These are phyloP conservation scores for Lepidium didymum DNA, from an alignment of 345 rosid species.

Conservation along the genomic window DNA sequence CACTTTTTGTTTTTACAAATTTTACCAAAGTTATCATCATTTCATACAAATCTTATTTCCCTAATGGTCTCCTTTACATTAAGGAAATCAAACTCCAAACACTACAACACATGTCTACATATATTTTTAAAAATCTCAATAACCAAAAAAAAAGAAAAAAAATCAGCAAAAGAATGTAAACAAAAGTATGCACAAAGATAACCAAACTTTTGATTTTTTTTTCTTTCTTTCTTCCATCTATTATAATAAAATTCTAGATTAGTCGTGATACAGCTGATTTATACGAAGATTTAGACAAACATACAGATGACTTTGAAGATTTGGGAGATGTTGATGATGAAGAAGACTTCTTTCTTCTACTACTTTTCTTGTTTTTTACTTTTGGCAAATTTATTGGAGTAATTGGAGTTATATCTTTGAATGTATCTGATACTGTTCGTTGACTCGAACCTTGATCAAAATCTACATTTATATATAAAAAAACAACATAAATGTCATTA, in stretches of 20 bases:
- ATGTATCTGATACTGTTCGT: conserved; percentile 11
- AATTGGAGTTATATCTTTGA: conserved; percentile 1
- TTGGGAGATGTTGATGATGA: conserved; percentile 27
- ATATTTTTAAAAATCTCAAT: background rate
- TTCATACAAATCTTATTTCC: background rate
- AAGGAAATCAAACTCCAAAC: conserved; percentile 5
- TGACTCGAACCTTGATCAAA: conserved; percentile 25
- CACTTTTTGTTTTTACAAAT: background rate
- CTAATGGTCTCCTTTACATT: background rate
- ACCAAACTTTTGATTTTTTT: background rate
- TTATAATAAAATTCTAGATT: conserved; percentile 9
- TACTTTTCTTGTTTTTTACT: conserved; percentile 10
- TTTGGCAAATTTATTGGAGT: conserved; percentile 14
- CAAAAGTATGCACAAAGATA: conserved; percentile 21
- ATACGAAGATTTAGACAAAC: conserved; percentile 25
- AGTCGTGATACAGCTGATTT: conserved; percentile 26
- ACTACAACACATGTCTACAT: conserved; percentile 9
- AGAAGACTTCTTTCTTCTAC: conserved; percentile 17
- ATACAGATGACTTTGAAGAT: conserved; percentile 18
- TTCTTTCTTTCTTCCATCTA: background rate
- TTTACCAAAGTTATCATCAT: background rate
- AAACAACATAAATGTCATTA: background rate
- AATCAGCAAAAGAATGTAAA: background rate
- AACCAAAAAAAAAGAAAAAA: background rate
- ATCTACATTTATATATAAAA: conserved; percentile 23